Percentiles rank a stretch among this genome's conserved stretches.
phyloP scores from a whole-genome alignment of 139 green algal species.

The Monoraphidium neglectum region DNA sequence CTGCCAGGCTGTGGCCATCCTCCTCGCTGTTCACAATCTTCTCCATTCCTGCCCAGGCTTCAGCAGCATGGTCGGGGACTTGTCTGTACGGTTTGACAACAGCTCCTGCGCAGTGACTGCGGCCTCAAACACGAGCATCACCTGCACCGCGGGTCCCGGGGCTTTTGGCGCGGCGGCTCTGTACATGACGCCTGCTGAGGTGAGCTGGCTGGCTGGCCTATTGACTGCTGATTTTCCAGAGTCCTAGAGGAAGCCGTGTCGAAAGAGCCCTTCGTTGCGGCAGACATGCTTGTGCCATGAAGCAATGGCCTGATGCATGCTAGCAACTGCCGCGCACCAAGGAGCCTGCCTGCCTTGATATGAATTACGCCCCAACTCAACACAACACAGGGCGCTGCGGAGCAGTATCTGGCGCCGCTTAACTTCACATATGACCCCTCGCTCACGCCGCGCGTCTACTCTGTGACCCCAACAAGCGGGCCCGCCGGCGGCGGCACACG shows the following conservation, averaged over 20 bases:
- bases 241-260: not conserved
- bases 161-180: too few species aligned
- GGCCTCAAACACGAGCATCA: not conserved
- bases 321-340: too few species aligned
- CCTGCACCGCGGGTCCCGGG: constrained; percentile 19
- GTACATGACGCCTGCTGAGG: too few species aligned
- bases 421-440: constrained; percentile 33
- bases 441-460: constrained; percentile 37
- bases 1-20: too few species aligned
- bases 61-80: not conserved
- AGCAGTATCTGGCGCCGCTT: too few species aligned
- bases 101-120: constrained; percentile 13
- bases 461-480: constrained; percentile 37
- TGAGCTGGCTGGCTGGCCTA: too few species aligned
- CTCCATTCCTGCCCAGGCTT: not conserved
- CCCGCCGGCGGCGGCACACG: constrained; percentile 56
- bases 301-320: too few species aligned
- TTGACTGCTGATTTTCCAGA: constrained; percentile 2
- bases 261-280: not conserved
- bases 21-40: too few species aligned
- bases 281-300: too few species aligned
- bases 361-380: too few species aligned
- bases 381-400: too few species aligned
- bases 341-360: too few species aligned
- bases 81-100: constrained; percentile 4